phyloP scores from a whole-genome alignment of 441 rosid species.

The Erodium trifolium region DNA sequence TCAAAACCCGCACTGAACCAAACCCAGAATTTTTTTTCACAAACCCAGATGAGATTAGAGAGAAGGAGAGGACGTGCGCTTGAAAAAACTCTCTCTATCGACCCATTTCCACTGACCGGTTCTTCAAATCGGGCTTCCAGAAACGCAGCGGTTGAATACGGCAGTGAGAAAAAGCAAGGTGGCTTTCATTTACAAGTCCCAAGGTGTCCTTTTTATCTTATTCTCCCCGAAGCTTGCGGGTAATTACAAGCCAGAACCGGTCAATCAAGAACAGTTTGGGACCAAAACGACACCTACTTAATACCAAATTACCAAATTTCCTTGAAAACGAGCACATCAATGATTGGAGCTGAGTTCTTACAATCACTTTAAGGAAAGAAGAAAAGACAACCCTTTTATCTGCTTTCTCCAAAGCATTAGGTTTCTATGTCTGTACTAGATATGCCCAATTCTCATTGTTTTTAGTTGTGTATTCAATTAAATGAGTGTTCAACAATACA shows the following conservation, averaged over 20 bases:
- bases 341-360: neutral
- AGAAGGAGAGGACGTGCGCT: neutral
- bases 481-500: neutral
- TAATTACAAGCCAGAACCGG: constrained; percentile 7
- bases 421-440: neutral
- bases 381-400: neutral
- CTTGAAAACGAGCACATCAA: constrained; percentile 4
- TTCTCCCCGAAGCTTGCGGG: constrained; percentile 1
- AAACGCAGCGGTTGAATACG: neutral
- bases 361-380: neutral
- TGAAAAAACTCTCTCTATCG: neutral
- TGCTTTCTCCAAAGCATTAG: constrained; percentile 4
- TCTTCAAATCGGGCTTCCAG: neutral
- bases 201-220: neutral
- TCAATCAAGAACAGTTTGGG: neutral
- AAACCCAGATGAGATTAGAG: neutral
- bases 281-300: neutral
- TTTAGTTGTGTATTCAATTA: neutral
- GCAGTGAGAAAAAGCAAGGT: neutral
- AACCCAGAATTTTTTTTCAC: neutral
- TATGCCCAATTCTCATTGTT: neutral
- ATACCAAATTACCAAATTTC: neutral
- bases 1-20: neutral
- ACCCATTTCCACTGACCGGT: neutral
- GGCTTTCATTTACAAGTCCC: neutral